These are phyloP conservation scores for Aegilops longissima DNA, from an alignment of 176 grass and related monocot genomes.

Conservation along the genomic window DNA sequence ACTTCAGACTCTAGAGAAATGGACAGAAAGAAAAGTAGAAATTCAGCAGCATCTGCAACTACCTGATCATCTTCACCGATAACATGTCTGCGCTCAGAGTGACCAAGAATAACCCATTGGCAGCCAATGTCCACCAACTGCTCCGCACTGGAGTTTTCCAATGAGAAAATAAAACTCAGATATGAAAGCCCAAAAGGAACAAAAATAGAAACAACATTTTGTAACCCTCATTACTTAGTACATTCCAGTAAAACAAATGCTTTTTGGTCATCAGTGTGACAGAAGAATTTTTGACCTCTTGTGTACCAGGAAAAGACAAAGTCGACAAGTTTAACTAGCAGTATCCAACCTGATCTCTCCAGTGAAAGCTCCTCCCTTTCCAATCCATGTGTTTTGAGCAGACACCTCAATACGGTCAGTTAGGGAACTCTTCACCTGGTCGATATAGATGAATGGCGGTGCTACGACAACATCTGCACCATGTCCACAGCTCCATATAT, in stretches of 20 bases:
- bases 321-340: not conserved
- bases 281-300: not conserved
- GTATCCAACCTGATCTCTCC: conserved; percentile 82
- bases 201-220: not conserved
- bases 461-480: conserved; percentile 95
- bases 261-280: not conserved
- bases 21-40: not conserved
- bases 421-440: conserved; percentile 85
- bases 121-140: conserved; percentile 92
- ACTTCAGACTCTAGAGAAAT: not conserved
- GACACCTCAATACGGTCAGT: conserved; percentile 77
- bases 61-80: conserved; percentile 94
- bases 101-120: conserved; percentile 97
- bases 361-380: conserved; percentile 96
- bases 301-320: conserved; percentile 6
- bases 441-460: conserved; percentile 86
- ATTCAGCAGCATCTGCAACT: conserved; percentile 8
- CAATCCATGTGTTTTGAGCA: conserved; percentile 86
- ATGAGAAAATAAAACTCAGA: conserved; percentile 9
- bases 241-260: not conserved
- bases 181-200: not conserved
- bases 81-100: conserved; percentile 83
- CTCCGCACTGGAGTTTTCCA: conserved; percentile 57
- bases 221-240: not conserved
- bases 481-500: conserved; percentile 21